Evolutionary conservation across 768 basidiomycete genomes (phyloP).

Genomic region (Mycena indigotica): DNA sequence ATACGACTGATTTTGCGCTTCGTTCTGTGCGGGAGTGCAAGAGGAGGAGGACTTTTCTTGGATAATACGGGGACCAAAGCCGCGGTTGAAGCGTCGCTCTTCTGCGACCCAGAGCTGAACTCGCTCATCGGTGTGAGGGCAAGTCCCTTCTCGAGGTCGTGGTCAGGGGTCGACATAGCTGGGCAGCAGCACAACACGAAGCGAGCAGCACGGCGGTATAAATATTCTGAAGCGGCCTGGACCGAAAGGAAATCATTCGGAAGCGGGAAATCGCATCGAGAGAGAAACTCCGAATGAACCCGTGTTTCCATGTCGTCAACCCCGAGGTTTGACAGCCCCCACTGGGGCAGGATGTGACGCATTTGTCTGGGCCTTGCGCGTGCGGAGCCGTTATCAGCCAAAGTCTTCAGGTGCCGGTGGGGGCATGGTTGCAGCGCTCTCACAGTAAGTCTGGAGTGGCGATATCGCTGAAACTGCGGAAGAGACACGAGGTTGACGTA

Average conservation of each 20-base stretch:
- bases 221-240: conserved; percentile 6
- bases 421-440: conserved; percentile 1
- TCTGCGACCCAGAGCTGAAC: not conserved
- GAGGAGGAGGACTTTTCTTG: conserved; percentile 11
- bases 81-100: not conserved
- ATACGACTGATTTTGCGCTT: conserved; percentile 53
- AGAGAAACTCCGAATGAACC: conserved; percentile 42
- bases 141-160: conserved; percentile 15
- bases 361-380: not conserved
- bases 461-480: not conserved
- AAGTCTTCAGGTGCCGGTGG: not conserved
- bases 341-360: not conserved
- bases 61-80: no score
- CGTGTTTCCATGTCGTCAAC: no score
- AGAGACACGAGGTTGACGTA: not conserved
- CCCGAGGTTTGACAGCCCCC: conserved; percentile 32
- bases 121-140: not conserved
- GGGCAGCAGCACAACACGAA: not conserved
- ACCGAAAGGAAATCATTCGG: conserved; percentile 34
- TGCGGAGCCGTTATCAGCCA: not conserved
- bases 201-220: not conserved
- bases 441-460: no score
- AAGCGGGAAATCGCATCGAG: conserved; percentile 34
- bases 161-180: conserved; percentile 5
- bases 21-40: conserved; percentile 15